Conservation (phyloP, 2,329 filamentous ascomycete genomes). For the Teratosphaeria gauchensis region DNA sequence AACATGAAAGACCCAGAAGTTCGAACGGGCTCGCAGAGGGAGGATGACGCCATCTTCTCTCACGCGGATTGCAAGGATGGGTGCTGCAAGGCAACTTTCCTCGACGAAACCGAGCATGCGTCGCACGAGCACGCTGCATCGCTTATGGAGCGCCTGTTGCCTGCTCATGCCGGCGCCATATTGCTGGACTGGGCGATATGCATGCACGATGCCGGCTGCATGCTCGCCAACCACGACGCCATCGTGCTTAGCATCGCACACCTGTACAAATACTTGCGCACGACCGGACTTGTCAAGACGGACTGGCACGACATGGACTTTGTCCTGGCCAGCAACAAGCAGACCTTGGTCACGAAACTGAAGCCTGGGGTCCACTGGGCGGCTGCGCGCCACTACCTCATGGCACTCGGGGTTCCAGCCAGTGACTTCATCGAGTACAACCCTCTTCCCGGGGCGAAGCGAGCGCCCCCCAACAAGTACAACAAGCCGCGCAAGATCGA, state of each 20-base stretch:
- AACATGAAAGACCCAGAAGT: background rate
- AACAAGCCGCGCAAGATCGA: background rate
- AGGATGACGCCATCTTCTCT: background rate
- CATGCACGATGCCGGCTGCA: conserved; percentile 1
- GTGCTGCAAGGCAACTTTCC: background rate
- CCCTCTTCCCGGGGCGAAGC: background rate
- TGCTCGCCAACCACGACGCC: background rate
- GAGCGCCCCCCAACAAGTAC: background rate
- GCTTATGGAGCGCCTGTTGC: conserved; percentile 1
- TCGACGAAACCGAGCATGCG: background rate
- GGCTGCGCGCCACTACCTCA: background rate
- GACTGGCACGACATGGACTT: conserved; percentile 9
- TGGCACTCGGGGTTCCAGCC: background rate
- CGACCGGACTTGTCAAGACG: background rate
- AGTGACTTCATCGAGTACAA: background rate
- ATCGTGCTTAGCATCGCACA: conserved; percentile 4
- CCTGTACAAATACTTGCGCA: conserved; percentile 4
- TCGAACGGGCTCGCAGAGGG: background rate
- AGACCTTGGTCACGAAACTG: background rate
- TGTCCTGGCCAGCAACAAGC: background rate
- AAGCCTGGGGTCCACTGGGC: background rate
- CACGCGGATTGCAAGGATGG: background rate
- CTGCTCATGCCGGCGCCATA: conserved; percentile 2
- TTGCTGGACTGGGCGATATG: conserved; percentile 1
- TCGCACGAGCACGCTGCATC: background rate